Conservation (phyloP, 495 filamentous ascomycete genomes). For the Tuber magnatum region DNA sequence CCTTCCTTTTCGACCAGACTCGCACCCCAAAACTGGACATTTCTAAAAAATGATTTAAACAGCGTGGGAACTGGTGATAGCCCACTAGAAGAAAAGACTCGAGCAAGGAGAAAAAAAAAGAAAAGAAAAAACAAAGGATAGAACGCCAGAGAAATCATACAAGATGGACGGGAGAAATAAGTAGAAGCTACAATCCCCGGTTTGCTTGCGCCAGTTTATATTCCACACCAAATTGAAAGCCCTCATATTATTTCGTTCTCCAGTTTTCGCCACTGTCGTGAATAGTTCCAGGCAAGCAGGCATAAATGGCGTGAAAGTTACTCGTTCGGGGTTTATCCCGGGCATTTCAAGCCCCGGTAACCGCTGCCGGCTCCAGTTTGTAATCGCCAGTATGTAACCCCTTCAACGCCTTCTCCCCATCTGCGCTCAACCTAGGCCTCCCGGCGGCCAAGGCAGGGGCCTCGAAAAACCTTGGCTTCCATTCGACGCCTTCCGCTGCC, state of each 20-base stretch:
- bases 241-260: not conserved
- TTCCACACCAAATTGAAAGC: not conserved
- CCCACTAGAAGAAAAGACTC: not conserved
- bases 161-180: not conserved
- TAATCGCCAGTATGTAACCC: constrained; percentile 36
- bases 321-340: not conserved
- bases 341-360: constrained; percentile 20
- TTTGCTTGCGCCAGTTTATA: not conserved
- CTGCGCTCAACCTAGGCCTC: constrained; percentile 33
- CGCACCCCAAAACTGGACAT: not conserved
- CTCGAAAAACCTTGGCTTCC: constrained; percentile 82
- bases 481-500: constrained; percentile 57
- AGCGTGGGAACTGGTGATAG: not conserved
- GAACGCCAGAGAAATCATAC: not conserved
- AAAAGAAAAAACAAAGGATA: not conserved
- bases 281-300: not conserved
- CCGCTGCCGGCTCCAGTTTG: constrained; percentile 13
- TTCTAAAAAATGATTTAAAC: not conserved
- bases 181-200: not conserved
- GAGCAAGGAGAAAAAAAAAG: not conserved
- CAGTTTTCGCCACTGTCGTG: not conserved
- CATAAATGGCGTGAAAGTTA: not conserved
- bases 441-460: constrained; percentile 29
- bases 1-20: not conserved
- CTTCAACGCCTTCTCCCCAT: constrained; percentile 32